Evolutionary conservation across 768 basidiomycete genomes (phyloP).

Genomic region (Naganishia friedmannii): DNA sequence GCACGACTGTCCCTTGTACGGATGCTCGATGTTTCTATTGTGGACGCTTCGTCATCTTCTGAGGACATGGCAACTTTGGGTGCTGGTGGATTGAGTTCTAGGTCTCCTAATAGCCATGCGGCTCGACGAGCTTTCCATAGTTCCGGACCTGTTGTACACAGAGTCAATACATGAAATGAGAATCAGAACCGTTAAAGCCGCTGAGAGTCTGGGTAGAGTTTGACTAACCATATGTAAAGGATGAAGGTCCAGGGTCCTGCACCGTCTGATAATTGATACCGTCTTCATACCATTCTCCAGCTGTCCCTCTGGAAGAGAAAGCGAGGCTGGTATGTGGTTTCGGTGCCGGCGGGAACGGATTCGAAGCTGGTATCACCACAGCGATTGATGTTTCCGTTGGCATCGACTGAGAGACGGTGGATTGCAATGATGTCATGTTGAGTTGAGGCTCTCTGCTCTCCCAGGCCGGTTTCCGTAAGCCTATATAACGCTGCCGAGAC

Average conservation of each 20-base stretch:
- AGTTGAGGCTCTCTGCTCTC: neutral
- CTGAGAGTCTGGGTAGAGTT: neutral
- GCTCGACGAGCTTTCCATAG: slow-evolving; percentile 19
- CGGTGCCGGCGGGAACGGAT: too few relatives aligned
- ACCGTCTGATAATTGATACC: neutral
- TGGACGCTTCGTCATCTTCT: neutral
- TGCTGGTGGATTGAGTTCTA: slow-evolving; percentile 14
- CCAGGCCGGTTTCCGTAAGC: neutral
- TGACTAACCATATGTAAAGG: neutral
- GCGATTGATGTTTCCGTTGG: neutral
- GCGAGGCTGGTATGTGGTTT: neutral
- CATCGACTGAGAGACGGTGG: neutral
- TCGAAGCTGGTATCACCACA: neutral
- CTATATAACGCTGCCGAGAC: neutral
- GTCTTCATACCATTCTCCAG: slow-evolving; percentile 6
- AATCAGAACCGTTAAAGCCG: too few relatives aligned
- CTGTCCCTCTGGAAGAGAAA: slow-evolving; percentile 10
- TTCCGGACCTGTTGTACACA: slow-evolving; percentile 9
- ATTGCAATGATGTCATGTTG: neutral
- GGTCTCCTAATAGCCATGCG: slow-evolving; percentile 11
- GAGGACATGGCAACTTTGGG: neutral
- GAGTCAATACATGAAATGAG: neutral
- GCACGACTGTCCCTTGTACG: neutral
- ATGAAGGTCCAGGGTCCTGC: slow-evolving; percentile 17
- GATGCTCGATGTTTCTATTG: neutral